Percentiles rank a stretch among this genome's conserved stretches.
Conservation (phyloP, 164 flowering plant genomes). For the Vitis amurensis region DNA sequence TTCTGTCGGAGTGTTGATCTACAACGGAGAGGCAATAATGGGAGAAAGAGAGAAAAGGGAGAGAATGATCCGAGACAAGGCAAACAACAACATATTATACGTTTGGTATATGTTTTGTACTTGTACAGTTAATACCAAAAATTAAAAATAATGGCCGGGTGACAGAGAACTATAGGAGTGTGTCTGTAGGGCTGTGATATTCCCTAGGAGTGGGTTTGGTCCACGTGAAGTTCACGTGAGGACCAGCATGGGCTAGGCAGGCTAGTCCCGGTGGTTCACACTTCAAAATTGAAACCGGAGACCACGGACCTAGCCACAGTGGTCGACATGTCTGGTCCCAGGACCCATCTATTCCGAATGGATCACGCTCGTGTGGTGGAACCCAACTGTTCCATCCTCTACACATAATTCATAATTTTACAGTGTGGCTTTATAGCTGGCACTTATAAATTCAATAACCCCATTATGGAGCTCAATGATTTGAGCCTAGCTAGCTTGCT, state of each 20-base stretch:
- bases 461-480: too few species aligned
- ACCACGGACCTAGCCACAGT: slow-evolving; percentile 7
- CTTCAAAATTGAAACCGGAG: too few species aligned
- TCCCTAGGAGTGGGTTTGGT: background rate
- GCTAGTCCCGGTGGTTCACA: background rate
- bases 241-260: slow-evolving; percentile 4
- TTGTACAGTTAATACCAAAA: background rate
- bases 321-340: background rate
- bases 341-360: too few species aligned
- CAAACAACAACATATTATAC: slow-evolving; percentile 8
- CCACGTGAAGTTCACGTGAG: slow-evolving; percentile 27
- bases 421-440: slow-evolving; percentile 4
- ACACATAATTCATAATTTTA: background rate
- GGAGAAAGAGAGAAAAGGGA: slow-evolving; percentile 11
- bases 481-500: too few species aligned
- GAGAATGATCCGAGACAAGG: slow-evolving; percentile 8
- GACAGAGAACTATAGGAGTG: background rate
- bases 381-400: slow-evolving; percentile 1
- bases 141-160: background rate
- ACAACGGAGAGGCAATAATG: slow-evolving; percentile 13
- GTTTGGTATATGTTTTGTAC: slow-evolving; percentile 19
- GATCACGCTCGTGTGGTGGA: slow-evolving; percentile 7
- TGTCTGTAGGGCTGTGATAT: slow-evolving; percentile 8
- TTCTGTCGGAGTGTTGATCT: slow-evolving; percentile 19
- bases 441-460: slow-evolving; percentile 4